Percentiles rank a stretch among this genome's conserved stretches.
phyloP scores from a whole-genome alignment of 1,284 basidiomycete genomes.

The Sutorius eximius region DNA sequence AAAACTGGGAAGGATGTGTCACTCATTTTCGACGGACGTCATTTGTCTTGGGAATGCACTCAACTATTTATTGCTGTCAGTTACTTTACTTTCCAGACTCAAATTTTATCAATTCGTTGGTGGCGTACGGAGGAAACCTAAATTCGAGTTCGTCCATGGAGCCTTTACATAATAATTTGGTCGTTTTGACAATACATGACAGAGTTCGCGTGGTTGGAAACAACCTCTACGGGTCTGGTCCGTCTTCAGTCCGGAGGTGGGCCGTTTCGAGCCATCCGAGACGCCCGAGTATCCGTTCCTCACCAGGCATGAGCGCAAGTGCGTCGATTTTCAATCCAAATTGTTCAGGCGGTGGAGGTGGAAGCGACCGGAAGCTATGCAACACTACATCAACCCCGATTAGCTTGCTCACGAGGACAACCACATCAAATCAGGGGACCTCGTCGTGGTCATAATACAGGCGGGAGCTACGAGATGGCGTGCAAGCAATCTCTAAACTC shows the following conservation, averaged over 20 bases:
- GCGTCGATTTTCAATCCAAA: not conserved
- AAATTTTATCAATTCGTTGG: not conserved
- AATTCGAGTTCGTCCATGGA: constrained; percentile 35
- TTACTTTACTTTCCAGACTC: not conserved
- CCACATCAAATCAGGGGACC: not conserved
- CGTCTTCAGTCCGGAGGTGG: not conserved
- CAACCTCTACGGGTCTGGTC: constrained; percentile 20
- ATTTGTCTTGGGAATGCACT: not conserved
- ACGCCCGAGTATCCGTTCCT: too few relatives aligned
- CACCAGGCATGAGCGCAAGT: not conserved
- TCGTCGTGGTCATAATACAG: not conserved
- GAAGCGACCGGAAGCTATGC: not conserved
- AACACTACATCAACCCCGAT: too few relatives aligned
- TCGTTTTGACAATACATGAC: not conserved
- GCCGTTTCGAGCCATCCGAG: not conserved
- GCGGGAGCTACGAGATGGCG: not conserved
- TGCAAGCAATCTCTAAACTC: not conserved
- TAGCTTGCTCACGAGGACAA: not conserved
- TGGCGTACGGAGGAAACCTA: not conserved
- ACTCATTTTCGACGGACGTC: constrained; percentile 24
- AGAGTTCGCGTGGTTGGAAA: constrained; percentile 10
- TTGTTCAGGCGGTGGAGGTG: not conserved
- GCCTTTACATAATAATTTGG: not conserved
- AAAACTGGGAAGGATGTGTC: not conserved
- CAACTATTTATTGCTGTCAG: constrained; percentile 13